Evolutionary conservation across 1,284 basidiomycete genomes (phyloP).

Genomic region (Vanrija pseudolonga): DNA sequence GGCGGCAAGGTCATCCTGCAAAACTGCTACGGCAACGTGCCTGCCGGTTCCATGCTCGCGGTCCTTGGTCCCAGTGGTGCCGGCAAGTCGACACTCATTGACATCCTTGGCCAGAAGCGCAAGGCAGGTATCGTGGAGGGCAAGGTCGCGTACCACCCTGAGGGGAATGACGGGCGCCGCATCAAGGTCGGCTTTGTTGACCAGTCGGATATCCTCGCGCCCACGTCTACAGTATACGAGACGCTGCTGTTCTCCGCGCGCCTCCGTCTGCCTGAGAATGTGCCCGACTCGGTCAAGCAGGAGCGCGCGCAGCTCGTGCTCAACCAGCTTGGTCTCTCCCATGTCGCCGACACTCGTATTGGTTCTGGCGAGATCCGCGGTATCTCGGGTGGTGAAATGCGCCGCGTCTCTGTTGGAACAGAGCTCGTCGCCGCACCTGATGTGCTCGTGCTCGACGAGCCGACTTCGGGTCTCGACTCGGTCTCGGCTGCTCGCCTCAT

Average conservation of each 20-base stretch:
- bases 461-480: slow-evolving; percentile 70
- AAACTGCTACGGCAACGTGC: slow-evolving; percentile 64
- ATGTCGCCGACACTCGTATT: slow-evolving; percentile 68
- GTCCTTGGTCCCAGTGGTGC: slow-evolving; percentile 83
- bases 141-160: slow-evolving; percentile 54
- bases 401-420: slow-evolving; percentile 67
- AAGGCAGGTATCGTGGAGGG: slow-evolving; percentile 55
- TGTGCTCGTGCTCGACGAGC: slow-evolving; percentile 63
- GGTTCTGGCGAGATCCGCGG: slow-evolving; percentile 63
- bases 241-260: slow-evolving; percentile 77
- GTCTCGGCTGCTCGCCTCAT: slow-evolving; percentile 78
- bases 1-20: slow-evolving; percentile 69
- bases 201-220: slow-evolving; percentile 72
- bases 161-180: slow-evolving; percentile 21
- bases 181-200: slow-evolving; percentile 71
- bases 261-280: slow-evolving; percentile 72
- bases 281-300: slow-evolving; percentile 65
- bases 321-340: slow-evolving; percentile 67
- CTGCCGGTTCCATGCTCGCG: slow-evolving; percentile 75
- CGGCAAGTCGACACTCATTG: slow-evolving; percentile 79
- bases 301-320: slow-evolving; percentile 65
- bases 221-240: slow-evolving; percentile 75
- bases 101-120: slow-evolving; percentile 75
- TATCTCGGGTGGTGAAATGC: slow-evolving; percentile 65
- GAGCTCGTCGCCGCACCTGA: slow-evolving; percentile 62